Evolutionary conservation across 176 grass and related monocot genomes (phyloP), one percentile per base, ranked within the genome.

Genomic region (Lolium perenne): DNA sequence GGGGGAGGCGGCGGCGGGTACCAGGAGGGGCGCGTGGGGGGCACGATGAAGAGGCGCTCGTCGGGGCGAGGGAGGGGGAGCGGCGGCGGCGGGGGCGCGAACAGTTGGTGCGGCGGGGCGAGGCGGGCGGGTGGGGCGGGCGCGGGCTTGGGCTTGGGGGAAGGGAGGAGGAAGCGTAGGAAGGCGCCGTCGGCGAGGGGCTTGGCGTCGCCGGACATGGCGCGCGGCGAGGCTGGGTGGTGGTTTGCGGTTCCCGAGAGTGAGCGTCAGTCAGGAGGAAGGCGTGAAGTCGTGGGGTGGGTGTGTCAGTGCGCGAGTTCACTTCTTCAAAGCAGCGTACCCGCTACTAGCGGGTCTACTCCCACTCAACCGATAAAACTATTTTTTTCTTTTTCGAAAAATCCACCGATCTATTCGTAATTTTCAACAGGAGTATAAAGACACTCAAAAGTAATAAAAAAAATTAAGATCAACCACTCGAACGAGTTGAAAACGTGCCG

Each of bases 91-190:
- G 73, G 74, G 8, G 49, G 74, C 49, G 80, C 54, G 62, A 90
- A 2, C 81, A 92, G 91, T 80, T 29, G 14, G 87, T 92, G 91
- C 29, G 87, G 91, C 61, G 85, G 84, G 46, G 29, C 76, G 54
- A 68, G 29, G 38, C 17, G 72, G 9, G 7, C 41, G 4, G 78
- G 41, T 22, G 7, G 13, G 7, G 65, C 3, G 3, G 40, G 72
- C 25, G 21, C 3, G 3, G 40, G 72, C 25, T 17, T 5, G 38
- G 80, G 69, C 84, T 66, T 89, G 2, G 84, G 56, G 1, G 88
- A 38, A 17, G 84, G 87, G 25, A 84, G 63, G 38, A 90, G 91
- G 80, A 80, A 86, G 29, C 77, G 84, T 20, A 86, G 22, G 81
- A 87, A 61, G 11, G 35, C 82, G n/a, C 54, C 54, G 23, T 70